Evolutionary conservation across 345 rosid genomes (phyloP), one percentile per base, ranked within the genome.

Genomic region (Kernera saxatilis): DNA sequence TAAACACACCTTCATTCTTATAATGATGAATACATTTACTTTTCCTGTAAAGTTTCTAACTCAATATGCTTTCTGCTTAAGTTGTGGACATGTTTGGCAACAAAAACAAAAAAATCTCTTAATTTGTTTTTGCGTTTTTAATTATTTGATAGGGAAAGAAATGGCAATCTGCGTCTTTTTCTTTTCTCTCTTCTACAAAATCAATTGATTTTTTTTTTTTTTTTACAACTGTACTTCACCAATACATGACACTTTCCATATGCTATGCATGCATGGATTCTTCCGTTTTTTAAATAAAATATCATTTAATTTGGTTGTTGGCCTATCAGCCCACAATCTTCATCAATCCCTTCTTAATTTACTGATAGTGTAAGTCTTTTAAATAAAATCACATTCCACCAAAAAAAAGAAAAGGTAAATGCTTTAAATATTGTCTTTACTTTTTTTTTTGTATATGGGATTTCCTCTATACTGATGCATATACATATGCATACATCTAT

Each of bases 261-360:
- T 39, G 68, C 68, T 48, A 57, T 39, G 68, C 68, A 74, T 67
- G 73, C 78, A 58, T 74, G 78, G 40, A 67, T 74, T 49, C 62
- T 67, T 57, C 30, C 22, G 8, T 70, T 46, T 46, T 11, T 22
- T 15, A n/a, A 15, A 6, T 45, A 30, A 14, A 35, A 2, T 43
- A 64, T 56, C 8, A 65, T 36, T 65, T 67, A 30, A 41, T 58
- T 53, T 62, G 74, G 69, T 75, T 61, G 79, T 75, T 75, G 74
- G 64, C 74, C 73, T 41, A 61, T 60, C 58, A 68, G 55, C 26
- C 71, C 32, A 75, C 69, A 27, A 51, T 44, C 21, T 75, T 17
- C 41, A 67, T 74, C 73, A 59, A 19, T 52, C 10, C 21, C 8
- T 58, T 66, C 12, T 48, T 57, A 48, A 2, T 58, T 39, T 29